Evolutionary conservation across 1,284 basidiomycete species (phyloP).

Genomic region (Anthracocystis walkeri): DNA sequence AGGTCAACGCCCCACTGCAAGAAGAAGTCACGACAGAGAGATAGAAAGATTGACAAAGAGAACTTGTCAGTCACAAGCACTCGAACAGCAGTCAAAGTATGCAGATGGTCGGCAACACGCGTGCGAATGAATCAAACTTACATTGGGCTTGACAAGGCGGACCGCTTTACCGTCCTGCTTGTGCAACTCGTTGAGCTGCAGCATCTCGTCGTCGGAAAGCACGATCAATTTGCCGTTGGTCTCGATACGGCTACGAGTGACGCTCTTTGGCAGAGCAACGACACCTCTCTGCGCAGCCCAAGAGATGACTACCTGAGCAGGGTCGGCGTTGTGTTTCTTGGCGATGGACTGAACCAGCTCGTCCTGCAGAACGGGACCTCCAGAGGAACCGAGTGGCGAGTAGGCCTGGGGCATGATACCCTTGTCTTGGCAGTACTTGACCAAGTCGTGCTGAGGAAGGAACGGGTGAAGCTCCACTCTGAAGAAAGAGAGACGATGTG

Average conservation of each 20-base stretch:
- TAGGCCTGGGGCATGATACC: conserved; percentile 54
- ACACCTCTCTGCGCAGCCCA: conserved; percentile 58
- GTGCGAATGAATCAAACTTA: conserved; percentile 17
- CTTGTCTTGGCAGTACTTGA: conserved; percentile 75
- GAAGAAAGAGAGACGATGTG: too few species aligned
- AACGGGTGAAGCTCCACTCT: conserved; percentile 57
- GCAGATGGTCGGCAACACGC: too few species aligned
- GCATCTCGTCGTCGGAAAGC: conserved; percentile 54
- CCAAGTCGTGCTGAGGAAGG: conserved; percentile 80
- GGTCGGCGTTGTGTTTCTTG: conserved; percentile 43
- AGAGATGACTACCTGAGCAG: conserved; percentile 56
- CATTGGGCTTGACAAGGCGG: conserved; percentile 53
- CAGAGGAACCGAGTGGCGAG: conserved; percentile 58
- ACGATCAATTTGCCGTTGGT: conserved; percentile 51
- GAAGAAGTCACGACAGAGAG: background rate
- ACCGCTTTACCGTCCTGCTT: conserved; percentile 50
- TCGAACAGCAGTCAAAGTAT: background rate
- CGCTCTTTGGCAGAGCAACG: conserved; percentile 54
- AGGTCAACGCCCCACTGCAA: conserved; percentile 54
- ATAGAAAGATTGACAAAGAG: background rate
- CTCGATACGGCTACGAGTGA: conserved; percentile 59
- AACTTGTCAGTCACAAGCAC: background rate
- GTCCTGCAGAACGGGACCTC: conserved; percentile 49
- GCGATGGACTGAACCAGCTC: conserved; percentile 51
- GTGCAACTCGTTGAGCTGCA: conserved; percentile 56